Evolutionary conservation across 768 basidiomycete species (phyloP).

Genomic region (Psilocybe azurescens): DNA sequence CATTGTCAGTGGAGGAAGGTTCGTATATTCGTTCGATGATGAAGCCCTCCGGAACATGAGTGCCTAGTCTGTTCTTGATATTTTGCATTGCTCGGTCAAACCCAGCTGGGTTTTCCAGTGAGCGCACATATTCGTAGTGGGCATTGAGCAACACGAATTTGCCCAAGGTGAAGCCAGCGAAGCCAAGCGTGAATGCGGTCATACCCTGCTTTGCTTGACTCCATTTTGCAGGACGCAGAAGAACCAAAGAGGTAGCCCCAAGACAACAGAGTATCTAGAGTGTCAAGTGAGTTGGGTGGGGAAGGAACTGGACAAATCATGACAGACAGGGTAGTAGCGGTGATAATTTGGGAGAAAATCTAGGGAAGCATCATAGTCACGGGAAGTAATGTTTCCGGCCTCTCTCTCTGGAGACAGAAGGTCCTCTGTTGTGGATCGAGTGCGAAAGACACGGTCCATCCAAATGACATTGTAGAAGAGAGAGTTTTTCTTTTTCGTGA

Average conservation of each 20-base stretch:
- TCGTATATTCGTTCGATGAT: conserved; percentile 32
- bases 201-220: conserved; percentile 12
- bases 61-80: conserved; percentile 49
- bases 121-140: conserved; percentile 41
- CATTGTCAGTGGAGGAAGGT: conserved; percentile 17
- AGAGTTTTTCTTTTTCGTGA: conserved; percentile 5
- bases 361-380: conserved; percentile 62
- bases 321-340: conserved; percentile 43
- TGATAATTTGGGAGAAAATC: conserved; percentile 57
- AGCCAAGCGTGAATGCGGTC: conserved; percentile 20
- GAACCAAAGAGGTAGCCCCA: conserved; percentile 4
- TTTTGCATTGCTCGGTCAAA: conserved; percentile 46
- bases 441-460: conserved; percentile 49
- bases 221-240: conserved; percentile 31
- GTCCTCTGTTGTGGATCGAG: conserved; percentile 43
- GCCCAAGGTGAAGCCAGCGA: conserved; percentile 38
- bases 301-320: conserved; percentile 3
- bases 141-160: conserved; percentile 31
- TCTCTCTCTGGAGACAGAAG: conserved; percentile 60
- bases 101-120: conserved; percentile 44
- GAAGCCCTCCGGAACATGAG: conserved; percentile 28
- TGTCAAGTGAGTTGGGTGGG: background rate
- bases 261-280: conserved; percentile 16
- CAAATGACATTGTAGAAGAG: conserved; percentile 39
- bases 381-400: conserved; percentile 49